Conservation (phyloP, 2,329 filamentous ascomycete species). For the Gaeumannomyces tritici region DNA sequence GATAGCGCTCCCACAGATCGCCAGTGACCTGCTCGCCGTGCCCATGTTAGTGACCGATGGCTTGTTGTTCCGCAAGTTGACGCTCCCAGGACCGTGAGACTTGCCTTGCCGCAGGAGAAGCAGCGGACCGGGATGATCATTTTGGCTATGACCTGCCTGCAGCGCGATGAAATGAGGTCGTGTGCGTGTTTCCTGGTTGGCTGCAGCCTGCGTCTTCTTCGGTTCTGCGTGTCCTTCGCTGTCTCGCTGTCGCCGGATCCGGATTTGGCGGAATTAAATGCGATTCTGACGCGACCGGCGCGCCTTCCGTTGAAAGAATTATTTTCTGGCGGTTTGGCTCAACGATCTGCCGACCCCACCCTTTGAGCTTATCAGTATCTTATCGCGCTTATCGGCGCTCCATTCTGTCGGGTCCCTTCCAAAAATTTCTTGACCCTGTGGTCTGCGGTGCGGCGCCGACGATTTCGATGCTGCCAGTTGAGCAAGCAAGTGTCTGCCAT, state of each 20-base stretch:
- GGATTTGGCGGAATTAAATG: neutral
- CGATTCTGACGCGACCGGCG: neutral
- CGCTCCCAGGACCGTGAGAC: conserved; percentile 11
- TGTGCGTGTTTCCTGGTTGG: neutral
- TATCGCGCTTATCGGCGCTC: neutral
- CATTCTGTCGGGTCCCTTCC: neutral
- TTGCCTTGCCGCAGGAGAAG: conserved; percentile 97
- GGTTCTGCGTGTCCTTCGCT: neutral
- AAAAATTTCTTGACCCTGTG: neutral
- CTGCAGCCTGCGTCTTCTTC: neutral
- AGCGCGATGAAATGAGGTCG: too few species aligned
- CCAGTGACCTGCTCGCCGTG: conserved; percentile 65
- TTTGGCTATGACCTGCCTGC: conserved; percentile 22
- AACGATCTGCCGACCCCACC: neutral
- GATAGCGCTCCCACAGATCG: conserved; percentile 94
- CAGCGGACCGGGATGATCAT: conserved; percentile 99
- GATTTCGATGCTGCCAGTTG: neutral
- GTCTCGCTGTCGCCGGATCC: too few species aligned
- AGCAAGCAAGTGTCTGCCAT: neutral
- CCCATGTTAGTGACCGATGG: conserved; percentile 17
- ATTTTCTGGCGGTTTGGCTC: neutral
- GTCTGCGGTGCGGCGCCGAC: neutral
- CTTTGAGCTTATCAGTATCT: neutral
- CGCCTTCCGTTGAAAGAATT: neutral
- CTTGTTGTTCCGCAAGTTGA: neutral